Evolutionary conservation across 768 basidiomycete genomes (phyloP).

Genomic region (Crucibulum laeve): DNA sequence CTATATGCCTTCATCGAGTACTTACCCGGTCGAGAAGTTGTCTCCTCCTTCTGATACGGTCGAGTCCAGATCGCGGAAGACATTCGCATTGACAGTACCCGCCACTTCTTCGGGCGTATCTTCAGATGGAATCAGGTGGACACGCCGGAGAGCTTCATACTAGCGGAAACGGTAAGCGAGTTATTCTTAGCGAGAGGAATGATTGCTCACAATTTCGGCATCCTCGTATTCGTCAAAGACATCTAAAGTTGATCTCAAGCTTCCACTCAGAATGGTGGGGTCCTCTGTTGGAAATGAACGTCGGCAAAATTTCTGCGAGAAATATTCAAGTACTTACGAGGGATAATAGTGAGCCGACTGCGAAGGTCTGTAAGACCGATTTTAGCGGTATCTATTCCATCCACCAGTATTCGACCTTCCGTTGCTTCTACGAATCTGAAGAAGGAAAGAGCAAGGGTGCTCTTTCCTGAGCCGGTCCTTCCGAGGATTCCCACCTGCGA

Average conservation of each 20-base stretch:
- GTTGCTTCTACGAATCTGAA: conserved; percentile 85
- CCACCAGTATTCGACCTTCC: conserved; percentile 64
- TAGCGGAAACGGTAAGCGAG: conserved; percentile 17
- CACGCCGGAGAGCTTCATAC: conserved; percentile 82
- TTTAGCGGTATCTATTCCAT: conserved; percentile 68
- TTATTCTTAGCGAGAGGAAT: background rate
- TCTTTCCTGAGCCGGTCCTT: conserved; percentile 74
- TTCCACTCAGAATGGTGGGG: conserved; percentile 78
- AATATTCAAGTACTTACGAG: conserved; percentile 26
- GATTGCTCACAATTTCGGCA: conserved; percentile 57
- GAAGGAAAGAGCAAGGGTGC: conserved; percentile 78
- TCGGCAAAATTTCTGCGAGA: conserved; percentile 49
- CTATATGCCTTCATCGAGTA: conserved; percentile 1
- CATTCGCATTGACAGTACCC: conserved; percentile 60
- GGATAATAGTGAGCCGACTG: conserved; percentile 72
- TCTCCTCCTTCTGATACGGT: conserved; percentile 81
- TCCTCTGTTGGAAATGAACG: conserved; percentile 56
- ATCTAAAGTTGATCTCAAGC: conserved; percentile 71
- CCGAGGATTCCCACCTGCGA: conserved; percentile 65
- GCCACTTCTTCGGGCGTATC: conserved; percentile 41
- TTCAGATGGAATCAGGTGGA: conserved; percentile 68
- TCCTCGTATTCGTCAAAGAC: conserved; percentile 83
- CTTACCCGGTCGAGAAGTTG: conserved; percentile 82
- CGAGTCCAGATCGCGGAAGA: conserved; percentile 74
- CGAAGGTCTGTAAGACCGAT: conserved; percentile 78